Evolutionary conservation across 345 rosid genomes (phyloP), one percentile per base, ranked within the genome.

Genomic region (Syzygium aqueum): DNA sequence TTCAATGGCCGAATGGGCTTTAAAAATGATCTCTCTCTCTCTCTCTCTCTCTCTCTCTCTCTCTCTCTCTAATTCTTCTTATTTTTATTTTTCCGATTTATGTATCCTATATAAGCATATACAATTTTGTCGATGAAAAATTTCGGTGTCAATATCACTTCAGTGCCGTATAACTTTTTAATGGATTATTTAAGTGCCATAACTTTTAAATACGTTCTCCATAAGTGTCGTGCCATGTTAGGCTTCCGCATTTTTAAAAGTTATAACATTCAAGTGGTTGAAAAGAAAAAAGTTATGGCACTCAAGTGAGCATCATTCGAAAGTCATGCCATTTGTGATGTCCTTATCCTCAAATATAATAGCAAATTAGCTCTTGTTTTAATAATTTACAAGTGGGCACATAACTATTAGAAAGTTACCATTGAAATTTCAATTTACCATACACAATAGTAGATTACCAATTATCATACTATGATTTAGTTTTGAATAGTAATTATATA

Each of bases 291-390:
- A 40, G 6, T 40, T 40, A 40, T 4, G 43, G 43, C 43, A 0
- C 59, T 8, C 59, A 53, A 53, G 57, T 53, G 27, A 22, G 11
- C 11, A 0, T 54, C 0, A 0, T 54, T 7, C 8, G 51, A 49
- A 49, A 49, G 8, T 1, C 8, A 8, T 22, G 5, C 1, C 1
- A 54, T 3, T 22, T 22, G 61, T 9, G 61, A 2, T 56, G 2
- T 56, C 27, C 0, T 22, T 1, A 0, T 56, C 5, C 27, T 11
- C 13, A 3, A 0, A 1, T 56, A 11, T 22, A 23, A 56, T 56
- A 56, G 5, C 23, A 23, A 5, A 56, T 56, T 40, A 23, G n/a
- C 61, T 56, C 61, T 56, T 56, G 61, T 56, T 9, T 56, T 56
- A 56, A 22, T 22, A 1, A 56, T 56, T 56, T 5, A 56, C 61